A percentile compares a stretch with the other conserved stretches of the same genome.
These are phyloP conservation scores for Leccinum olivaceoglutinosum DNA, from an alignment of 1,284 basidiomycete genomes.

Conservation along the genomic window DNA sequence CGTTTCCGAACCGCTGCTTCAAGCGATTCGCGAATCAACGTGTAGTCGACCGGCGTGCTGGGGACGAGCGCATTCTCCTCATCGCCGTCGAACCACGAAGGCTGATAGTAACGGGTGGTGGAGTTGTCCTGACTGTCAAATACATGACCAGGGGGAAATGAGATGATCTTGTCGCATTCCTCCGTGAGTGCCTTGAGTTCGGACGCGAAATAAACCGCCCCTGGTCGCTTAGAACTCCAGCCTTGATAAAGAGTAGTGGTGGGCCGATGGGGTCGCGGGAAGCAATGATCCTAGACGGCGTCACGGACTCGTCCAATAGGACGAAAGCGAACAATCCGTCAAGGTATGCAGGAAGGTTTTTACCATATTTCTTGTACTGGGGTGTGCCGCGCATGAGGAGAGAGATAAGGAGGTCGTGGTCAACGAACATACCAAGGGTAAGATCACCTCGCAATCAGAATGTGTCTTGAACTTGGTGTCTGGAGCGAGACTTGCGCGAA, in stretches of 20 bases:
- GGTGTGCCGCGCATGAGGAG: background rate
- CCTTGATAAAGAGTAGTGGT: slow-evolving; percentile 99
- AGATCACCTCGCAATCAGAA: slow-evolving; percentile 97
- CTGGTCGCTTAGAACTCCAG: slow-evolving; percentile 81
- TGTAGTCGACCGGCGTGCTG: slow-evolving; percentile 64
- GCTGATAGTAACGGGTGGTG: slow-evolving; percentile 80
- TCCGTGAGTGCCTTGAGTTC: slow-evolving; percentile 92
- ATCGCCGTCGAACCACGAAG: slow-evolving; percentile 83
- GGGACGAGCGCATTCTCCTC: slow-evolving; percentile 56
- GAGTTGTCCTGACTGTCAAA: slow-evolving; percentile 80
- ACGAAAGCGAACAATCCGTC: slow-evolving; percentile 99
- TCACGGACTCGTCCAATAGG: slow-evolving; percentile 87
- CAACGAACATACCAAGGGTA: slow-evolving; percentile 69
- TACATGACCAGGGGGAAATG: slow-evolving; percentile 97
- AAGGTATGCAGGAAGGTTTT: slow-evolving; percentile 71
- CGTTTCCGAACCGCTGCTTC: slow-evolving; percentile 94
- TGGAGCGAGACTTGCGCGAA: slow-evolving; percentile 66
- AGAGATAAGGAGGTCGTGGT: background rate
- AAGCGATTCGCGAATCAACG: slow-evolving; percentile 71
- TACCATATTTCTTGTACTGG: slow-evolving; percentile 83
- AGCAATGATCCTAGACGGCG: slow-evolving; percentile 88
- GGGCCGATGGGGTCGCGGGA: slow-evolving; percentile 92
- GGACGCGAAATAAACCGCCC: slow-evolving; percentile 88
- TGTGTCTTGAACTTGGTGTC: slow-evolving; percentile 90
- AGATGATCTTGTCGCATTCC: slow-evolving; percentile 92